These are phyloP conservation scores for Lathyrus oleraceus DNA, from an alignment of 306 rosid genomes.

Conservation along the genomic window DNA sequence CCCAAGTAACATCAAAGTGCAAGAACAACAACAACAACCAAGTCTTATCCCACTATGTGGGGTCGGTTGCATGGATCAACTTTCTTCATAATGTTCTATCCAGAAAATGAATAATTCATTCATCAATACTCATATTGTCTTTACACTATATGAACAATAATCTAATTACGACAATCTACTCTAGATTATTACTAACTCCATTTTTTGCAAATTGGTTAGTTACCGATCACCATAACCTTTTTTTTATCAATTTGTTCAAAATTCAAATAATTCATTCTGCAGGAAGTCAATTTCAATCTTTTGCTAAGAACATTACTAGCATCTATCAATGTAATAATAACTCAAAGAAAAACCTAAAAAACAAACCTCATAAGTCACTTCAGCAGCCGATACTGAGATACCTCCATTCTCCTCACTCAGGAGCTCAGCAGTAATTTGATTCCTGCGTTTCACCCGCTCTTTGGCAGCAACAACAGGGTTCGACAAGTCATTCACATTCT, in stretches of 20 bases:
- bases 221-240: neutral
- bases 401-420: conserved; percentile 51
- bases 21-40: no score
- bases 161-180: neutral
- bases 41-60: no score
- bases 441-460: conserved; percentile 63
- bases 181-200: neutral
- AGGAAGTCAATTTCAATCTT: neutral
- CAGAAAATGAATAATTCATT: neutral
- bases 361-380: conserved; percentile 63
- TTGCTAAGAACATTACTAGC: neutral
- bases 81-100: no score
- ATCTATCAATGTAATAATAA: conserved; percentile 3
- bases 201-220: neutral
- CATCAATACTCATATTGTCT: neutral
- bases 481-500: conserved; percentile 35
- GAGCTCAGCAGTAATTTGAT: conserved; percentile 55
- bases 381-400: conserved; percentile 52
- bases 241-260: neutral
- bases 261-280: neutral
- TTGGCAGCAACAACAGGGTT: conserved; percentile 66
- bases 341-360: conserved; percentile 10
- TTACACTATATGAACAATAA: neutral
- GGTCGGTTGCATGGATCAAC: no score
- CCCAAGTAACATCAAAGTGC: neutral